Evolutionary conservation across 2,329 filamentous ascomycete species (phyloP).

Genomic region (Dichotomopilus funicola): DNA sequence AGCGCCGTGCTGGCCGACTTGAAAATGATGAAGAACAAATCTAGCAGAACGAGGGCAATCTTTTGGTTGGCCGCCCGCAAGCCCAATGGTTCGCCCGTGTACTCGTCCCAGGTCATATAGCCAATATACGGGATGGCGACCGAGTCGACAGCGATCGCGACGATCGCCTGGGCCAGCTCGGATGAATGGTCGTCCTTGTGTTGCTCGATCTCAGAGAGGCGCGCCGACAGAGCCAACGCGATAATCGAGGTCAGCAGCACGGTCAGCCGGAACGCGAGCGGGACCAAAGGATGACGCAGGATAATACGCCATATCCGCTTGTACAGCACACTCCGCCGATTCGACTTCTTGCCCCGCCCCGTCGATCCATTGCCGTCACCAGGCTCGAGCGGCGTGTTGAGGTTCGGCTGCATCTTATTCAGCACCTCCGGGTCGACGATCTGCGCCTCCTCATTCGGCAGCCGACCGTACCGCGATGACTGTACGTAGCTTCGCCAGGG

Average conservation of each 20-base stretch:
- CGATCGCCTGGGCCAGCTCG: constrained; percentile 71
- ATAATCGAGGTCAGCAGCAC: constrained; percentile 78
- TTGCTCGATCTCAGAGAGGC: constrained; percentile 59
- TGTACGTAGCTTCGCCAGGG: constrained; percentile 49
- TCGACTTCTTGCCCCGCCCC: constrained; percentile 8
- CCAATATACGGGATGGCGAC: constrained; percentile 83
- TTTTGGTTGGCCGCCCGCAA: constrained; percentile 79
- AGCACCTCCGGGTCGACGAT: constrained; percentile 42
- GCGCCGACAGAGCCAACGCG: constrained; percentile 70
- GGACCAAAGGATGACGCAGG: constrained; percentile 77
- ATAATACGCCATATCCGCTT: constrained; percentile 62
- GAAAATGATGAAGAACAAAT: constrained; percentile 96
- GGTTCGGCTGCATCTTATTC: constrained; percentile 39
- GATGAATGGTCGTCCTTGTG: constrained; percentile 34
- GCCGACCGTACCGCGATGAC: constrained; percentile 46
- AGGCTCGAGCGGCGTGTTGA: constrained; percentile 35
- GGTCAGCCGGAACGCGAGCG: constrained; percentile 72
- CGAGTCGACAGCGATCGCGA: constrained; percentile 84
- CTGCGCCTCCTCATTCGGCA: constrained; percentile 41
- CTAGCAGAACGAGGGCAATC: constrained; percentile 80
- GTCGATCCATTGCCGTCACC: constrained; percentile 25
- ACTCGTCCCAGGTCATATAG: constrained; percentile 96
- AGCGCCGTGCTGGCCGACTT: constrained; percentile 88
- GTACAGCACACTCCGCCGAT: constrained; percentile 42
- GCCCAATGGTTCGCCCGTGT: constrained; percentile 86